phyloP scores from a whole-genome alignment of 768 basidiomycete genomes.

The Mycena leptocephala region DNA sequence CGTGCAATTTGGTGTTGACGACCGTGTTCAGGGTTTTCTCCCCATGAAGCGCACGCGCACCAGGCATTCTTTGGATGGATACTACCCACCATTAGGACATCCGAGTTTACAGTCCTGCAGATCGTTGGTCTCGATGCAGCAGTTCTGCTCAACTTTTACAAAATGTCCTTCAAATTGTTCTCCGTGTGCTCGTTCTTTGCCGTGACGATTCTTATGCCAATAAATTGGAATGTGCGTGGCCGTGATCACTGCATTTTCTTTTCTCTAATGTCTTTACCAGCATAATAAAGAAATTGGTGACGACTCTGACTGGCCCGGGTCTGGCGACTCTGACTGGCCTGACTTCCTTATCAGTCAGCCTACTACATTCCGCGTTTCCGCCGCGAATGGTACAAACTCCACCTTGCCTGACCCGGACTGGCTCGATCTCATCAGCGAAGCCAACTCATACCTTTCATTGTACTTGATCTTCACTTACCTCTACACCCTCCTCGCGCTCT shows the following conservation, averaged over 20 bases:
- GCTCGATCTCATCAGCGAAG: conserved; percentile 92
- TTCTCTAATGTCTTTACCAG: conserved; percentile 51
- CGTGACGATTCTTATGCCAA: conserved; percentile 90
- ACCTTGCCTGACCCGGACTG: conserved; percentile 67
- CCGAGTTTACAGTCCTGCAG: conserved; percentile 94
- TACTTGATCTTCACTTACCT: conserved; percentile 96
- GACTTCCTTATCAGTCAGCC: conserved; percentile 40
- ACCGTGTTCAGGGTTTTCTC: conserved; percentile 82
- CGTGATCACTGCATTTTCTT: conserved; percentile 10
- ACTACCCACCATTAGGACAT: conserved; percentile 90
- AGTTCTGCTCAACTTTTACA: conserved; percentile 96
- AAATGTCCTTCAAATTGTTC: conserved; percentile 95
- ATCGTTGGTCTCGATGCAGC: conserved; percentile 98
- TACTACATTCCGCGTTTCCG: conserved; percentile 35
- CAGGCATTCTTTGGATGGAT: conserved; percentile 97
- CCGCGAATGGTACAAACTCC: conserved; percentile 49
- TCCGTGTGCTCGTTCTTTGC: conserved; percentile 89
- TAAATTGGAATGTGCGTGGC: conserved; percentile 88
- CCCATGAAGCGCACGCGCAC: conserved; percentile 92
- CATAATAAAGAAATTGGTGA: conserved; percentile 83
- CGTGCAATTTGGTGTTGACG: conserved; percentile 24
- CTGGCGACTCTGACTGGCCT: conserved; percentile 65
- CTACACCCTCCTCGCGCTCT: conserved; percentile 90
- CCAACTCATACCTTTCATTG: conserved; percentile 89
- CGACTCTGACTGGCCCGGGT: conserved; percentile 62